phyloP scores from a whole-genome alignment of 2,329 filamentous ascomycete genomes.

The Pseudovirgaria hyperparasitica region DNA sequence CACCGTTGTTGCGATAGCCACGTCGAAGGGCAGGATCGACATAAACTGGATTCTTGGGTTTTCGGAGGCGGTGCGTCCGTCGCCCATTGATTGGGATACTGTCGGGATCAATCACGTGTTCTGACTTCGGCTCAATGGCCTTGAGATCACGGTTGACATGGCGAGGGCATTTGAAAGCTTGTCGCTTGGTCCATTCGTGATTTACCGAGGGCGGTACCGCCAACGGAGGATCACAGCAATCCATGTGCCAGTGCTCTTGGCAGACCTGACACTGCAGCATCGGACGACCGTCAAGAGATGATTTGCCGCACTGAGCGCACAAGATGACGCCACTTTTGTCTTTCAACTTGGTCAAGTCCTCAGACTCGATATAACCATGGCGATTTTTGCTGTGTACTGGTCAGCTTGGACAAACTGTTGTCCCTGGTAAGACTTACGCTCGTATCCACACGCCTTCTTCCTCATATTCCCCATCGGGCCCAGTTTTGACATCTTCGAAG shows the following conservation, averaged over 20 bases:
- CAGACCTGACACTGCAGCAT: slow-evolving; percentile 85
- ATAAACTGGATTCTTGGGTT: slow-evolving; percentile 35
- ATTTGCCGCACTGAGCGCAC: slow-evolving; percentile 62
- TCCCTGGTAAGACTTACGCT: slow-evolving; percentile 41
- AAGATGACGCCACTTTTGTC: slow-evolving; percentile 61
- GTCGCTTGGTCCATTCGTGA: slow-evolving; percentile 41
- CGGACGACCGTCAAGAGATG: slow-evolving; percentile 49
- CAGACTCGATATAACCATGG: slow-evolving; percentile 26
- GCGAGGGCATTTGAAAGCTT: slow-evolving; percentile 77
- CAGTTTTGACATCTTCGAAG: slow-evolving; percentile 70
- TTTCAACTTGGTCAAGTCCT: slow-evolving; percentile 52
- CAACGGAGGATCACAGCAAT: slow-evolving; percentile 78
- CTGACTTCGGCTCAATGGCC: not conserved
- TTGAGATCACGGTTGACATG: slow-evolving; percentile 66
- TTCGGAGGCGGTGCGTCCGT: slow-evolving; percentile 25
- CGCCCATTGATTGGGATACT: slow-evolving; percentile 10
- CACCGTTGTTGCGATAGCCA: slow-evolving; percentile 43
- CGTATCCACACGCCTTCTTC: slow-evolving; percentile 44
- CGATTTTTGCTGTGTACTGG: slow-evolving; percentile 22
- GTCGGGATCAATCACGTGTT: not conserved
- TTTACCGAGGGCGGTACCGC: slow-evolving; percentile 56
- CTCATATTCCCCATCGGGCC: slow-evolving; percentile 67
- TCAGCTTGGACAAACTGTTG: slow-evolving; percentile 10
- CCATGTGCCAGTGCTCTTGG: slow-evolving; percentile 74
- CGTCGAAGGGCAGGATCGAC: slow-evolving; percentile 40